phyloP scores from a whole-genome alignment of 257 asterid genomes.

The Vinca minor region DNA sequence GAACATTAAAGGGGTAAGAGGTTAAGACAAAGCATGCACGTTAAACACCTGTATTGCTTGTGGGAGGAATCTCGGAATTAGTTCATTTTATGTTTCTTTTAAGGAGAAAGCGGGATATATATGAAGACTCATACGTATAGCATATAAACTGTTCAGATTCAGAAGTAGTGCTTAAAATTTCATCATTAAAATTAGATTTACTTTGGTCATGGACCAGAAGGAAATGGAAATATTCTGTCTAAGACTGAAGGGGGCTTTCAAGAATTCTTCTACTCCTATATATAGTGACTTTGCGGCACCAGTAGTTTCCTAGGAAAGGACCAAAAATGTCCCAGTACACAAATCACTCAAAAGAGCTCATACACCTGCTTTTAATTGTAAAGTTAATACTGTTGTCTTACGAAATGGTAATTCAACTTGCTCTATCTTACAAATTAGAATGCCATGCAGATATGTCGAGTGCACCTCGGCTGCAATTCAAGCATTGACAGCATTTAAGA shows the following conservation, averaged over 20 bases:
- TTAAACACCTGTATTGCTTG: background rate
- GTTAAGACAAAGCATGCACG: background rate
- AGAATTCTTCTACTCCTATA: no score
- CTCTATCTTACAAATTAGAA: constrained; percentile 1
- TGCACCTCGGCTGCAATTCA: constrained; percentile 98
- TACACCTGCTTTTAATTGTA: background rate
- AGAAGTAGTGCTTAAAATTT: background rate
- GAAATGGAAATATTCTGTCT: background rate
- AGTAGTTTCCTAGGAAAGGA: no score
- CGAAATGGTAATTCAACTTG: background rate
- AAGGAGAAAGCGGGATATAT: background rate
- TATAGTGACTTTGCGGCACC: no score
- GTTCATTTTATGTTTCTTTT: background rate
- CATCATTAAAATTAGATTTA: no score
- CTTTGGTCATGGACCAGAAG: background rate
- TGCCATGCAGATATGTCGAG: constrained; percentile 73
- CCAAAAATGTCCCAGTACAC: background rate
- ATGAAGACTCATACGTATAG: background rate
- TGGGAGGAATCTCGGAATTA: background rate
- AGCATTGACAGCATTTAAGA: constrained; percentile 62
- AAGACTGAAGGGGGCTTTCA: background rate
- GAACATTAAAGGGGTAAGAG: background rate
- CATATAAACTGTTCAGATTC: background rate
- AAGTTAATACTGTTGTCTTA: background rate
- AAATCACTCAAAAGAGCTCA: background rate